Conservation (phyloP, 805 yeast species). For the Pichia rugopelliculosa region DNA sequence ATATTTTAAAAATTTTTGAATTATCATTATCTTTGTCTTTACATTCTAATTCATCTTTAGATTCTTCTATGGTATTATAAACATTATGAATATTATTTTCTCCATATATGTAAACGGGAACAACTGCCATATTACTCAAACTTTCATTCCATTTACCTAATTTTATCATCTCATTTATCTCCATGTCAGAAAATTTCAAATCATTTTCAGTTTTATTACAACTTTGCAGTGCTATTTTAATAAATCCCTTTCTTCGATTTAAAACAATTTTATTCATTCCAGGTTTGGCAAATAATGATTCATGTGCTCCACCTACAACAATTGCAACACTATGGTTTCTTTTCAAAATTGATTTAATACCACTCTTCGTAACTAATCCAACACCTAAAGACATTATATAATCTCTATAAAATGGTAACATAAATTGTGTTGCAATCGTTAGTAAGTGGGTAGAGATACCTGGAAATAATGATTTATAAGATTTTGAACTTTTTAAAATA, state of each 20-base stretch:
- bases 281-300: slow-evolving; percentile 61
- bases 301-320: slow-evolving; percentile 96
- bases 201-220: slow-evolving; percentile 3
- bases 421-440: slow-evolving; percentile 78
- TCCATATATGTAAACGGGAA: slow-evolving; percentile 88
- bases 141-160: slow-evolving; percentile 7
- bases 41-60: background rate
- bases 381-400: slow-evolving; percentile 75
- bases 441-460: slow-evolving; percentile 74
- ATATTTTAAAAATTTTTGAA: slow-evolving; percentile 23
- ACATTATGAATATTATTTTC: slow-evolving; percentile 59
- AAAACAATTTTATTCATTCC: slow-evolving; percentile 64
- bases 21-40: slow-evolving; percentile 13
- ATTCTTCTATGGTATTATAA: slow-evolving; percentile 22
- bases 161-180: slow-evolving; percentile 3
- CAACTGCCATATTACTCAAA: slow-evolving; percentile 63
- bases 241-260: slow-evolving; percentile 77
- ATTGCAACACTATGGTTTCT: slow-evolving; percentile 73
- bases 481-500: slow-evolving; percentile 21
- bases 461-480: slow-evolving; percentile 54
- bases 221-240: slow-evolving; percentile 72
- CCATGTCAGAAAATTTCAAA: background rate
- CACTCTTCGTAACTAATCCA: slow-evolving; percentile 72
- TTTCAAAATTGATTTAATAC: slow-evolving; percentile 56
- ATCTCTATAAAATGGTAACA: slow-evolving; percentile 79